These are phyloP conservation scores for Penicillium sp. DNA, from an alignment of 2,329 filamentous ascomycete genomes.

Conservation along the genomic window DNA sequence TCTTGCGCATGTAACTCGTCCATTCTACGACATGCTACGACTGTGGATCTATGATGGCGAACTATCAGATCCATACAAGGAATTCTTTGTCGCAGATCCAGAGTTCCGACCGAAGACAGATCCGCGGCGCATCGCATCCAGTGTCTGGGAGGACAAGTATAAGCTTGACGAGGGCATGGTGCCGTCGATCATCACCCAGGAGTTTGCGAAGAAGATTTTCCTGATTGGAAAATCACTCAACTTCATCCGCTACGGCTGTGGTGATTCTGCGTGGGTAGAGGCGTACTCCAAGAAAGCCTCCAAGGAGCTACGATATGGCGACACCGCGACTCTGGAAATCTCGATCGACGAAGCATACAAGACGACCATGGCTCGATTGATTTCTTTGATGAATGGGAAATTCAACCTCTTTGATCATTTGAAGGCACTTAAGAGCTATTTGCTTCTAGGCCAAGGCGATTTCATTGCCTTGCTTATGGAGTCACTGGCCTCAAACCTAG, in stretches of 20 bases:
- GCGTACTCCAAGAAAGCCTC: slow-evolving; percentile 91
- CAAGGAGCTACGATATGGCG: slow-evolving; percentile 87
- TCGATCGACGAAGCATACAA: slow-evolving; percentile 98
- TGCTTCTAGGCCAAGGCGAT: slow-evolving; percentile 91
- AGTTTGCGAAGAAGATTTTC: slow-evolving; percentile 95
- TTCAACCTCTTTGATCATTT: slow-evolving; percentile 95
- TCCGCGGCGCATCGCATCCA: slow-evolving; percentile 64
- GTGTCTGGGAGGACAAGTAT: slow-evolving; percentile 98
- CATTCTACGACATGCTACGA: slow-evolving; percentile 94
- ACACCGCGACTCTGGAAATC: slow-evolving; percentile 84
- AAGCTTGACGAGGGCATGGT: slow-evolving; percentile 82
- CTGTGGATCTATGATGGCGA: slow-evolving; percentile 99
- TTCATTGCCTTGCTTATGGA: slow-evolving; percentile 98
- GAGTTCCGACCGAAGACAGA: slow-evolving; percentile 56
- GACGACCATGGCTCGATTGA: slow-evolving; percentile 93
- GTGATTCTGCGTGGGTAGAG: slow-evolving; percentile 93
- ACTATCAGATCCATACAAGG: slow-evolving; percentile 89
- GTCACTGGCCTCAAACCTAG: slow-evolving; percentile 86
- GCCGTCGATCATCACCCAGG: slow-evolving; percentile 86
- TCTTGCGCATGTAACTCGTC: slow-evolving; percentile 80
- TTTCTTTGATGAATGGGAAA: slow-evolving; percentile 90
- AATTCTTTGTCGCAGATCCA: slow-evolving; percentile 93
- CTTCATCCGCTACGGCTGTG: slow-evolving; percentile 94
- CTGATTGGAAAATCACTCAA: slow-evolving; percentile 97
- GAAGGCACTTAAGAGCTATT: slow-evolving; percentile 88